A percentile compares a stretch with the other conserved stretches of the same genome.
phyloP scores from a whole-genome alignment of 2,329 filamentous ascomycete genomes.

The Exserohilum turcica region DNA sequence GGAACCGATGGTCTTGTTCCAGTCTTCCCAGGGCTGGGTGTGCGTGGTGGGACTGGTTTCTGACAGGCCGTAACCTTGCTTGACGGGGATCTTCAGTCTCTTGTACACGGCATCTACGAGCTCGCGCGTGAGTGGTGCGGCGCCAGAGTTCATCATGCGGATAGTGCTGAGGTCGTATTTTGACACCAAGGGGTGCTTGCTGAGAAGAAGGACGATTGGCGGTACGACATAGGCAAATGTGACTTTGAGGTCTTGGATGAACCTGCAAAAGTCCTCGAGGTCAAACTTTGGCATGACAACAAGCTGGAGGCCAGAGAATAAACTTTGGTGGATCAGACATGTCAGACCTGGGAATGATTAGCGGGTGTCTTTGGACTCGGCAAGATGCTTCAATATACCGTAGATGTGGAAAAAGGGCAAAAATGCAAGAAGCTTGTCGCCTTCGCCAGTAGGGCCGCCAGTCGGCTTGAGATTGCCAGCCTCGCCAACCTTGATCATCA shows the following conservation, averaged over 20 bases:
- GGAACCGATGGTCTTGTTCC: slow-evolving; percentile 75
- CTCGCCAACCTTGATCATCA: slow-evolving; percentile 51
- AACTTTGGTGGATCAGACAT: slow-evolving; percentile 70
- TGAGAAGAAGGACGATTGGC: slow-evolving; percentile 78
- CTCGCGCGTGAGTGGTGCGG: slow-evolving; percentile 81
- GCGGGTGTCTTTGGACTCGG: not conserved
- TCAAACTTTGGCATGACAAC: slow-evolving; percentile 82
- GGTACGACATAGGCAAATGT: slow-evolving; percentile 84
- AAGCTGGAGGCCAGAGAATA: slow-evolving; percentile 68
- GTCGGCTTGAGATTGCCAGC: slow-evolving; percentile 61
- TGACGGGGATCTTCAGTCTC: slow-evolving; percentile 77
- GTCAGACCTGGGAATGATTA: slow-evolving; percentile 61
- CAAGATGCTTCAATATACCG: slow-evolving; percentile 55
- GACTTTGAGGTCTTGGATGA: slow-evolving; percentile 75
- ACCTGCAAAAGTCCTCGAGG: slow-evolving; percentile 74
- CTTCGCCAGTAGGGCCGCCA: slow-evolving; percentile 64
- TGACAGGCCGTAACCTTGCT: slow-evolving; percentile 90
- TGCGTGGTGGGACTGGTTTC: slow-evolving; percentile 84
- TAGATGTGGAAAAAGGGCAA: slow-evolving; percentile 94
- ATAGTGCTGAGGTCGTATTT: slow-evolving; percentile 81
- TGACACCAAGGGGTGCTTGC: slow-evolving; percentile 76
- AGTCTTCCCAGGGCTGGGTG: slow-evolving; percentile 74
- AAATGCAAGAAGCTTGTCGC: slow-evolving; percentile 77
- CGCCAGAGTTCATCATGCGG: slow-evolving; percentile 84
- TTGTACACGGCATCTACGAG: slow-evolving; percentile 76